Base-by-base conservation (phyloP, 306 rosid genomes). In the Corylus americana region DNA sequence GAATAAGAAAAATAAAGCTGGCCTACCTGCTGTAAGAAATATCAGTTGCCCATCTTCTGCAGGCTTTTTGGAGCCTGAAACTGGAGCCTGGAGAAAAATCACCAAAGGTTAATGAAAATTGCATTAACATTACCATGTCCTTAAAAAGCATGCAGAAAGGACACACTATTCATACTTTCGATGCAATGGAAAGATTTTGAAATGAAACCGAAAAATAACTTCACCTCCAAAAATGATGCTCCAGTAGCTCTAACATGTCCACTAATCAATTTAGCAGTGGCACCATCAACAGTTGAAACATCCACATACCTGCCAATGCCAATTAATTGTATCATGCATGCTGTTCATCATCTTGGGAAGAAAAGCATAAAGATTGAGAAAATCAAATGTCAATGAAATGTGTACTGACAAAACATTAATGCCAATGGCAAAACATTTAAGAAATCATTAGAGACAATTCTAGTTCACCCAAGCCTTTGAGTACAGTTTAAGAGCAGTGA, bases 21-120 rank as follows among this genome's bases (percentile, higher is more conserved):
- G 49, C 77, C 61, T 73, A 89, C 97, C 98, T 86, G 99, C 99
- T 50, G 99, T 87, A 64, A 95, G 99, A 90, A 95, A 95, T 78
- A 95, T 95, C 84, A 95, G 82, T 74, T 91, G 92, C 11, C 99
- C 99, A 82, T 95, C 98, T 85, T 93, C 99, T 74, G 99, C 99
- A 72, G 99, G 97, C 78, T 91, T 91, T 83, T 93, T 93, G 76
- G 98, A 95, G 70, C 98, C 98, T 27, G 99, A 95, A 84, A 95
- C 99, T 51, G 99, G 99, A 83, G 99, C 99, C 99, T 95, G 77
- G 14, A 72, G 76, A 62, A 49, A 78, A 62, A 76, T 25, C 27
- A 63, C 78, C 55, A 77, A 66, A 74, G 79, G 25, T 73, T 73
- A 53, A 51, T n/a, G 62, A 61, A 72, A 77, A 74, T 85, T 73